phyloP scores from a whole-genome alignment of 495 filamentous ascomycete genomes.

The Xylaria flabelliformis region DNA sequence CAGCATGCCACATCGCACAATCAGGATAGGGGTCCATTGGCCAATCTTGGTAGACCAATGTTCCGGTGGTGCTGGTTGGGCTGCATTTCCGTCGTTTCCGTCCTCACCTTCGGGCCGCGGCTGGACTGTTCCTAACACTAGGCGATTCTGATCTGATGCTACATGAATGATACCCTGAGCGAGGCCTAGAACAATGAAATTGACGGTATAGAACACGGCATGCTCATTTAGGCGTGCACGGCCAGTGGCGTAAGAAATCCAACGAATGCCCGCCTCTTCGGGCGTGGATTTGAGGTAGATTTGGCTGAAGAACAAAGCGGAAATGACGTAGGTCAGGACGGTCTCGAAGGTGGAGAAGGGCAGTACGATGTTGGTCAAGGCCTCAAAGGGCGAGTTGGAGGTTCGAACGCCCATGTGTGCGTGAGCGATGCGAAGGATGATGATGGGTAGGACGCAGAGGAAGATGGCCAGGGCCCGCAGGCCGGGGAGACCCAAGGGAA shows the following conservation, averaged over 20 bases:
- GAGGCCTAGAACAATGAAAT: constrained; percentile 70
- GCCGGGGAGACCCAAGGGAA: constrained; percentile 77
- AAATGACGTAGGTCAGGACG: constrained; percentile 72
- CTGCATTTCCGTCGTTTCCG: neutral
- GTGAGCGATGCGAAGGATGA: constrained; percentile 83
- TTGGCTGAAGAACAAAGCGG: constrained; percentile 80
- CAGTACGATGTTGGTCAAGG: constrained; percentile 61
- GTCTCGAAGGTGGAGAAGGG: constrained; percentile 69
- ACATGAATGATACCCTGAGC: constrained; percentile 74
- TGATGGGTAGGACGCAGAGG: constrained; percentile 68
- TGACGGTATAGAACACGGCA: constrained; percentile 77
- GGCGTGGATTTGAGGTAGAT: constrained; percentile 80
- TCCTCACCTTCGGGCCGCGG: constrained; percentile 31
- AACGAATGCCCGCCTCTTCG: constrained; percentile 68
- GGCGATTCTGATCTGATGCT: constrained; percentile 73
- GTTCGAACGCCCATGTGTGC: constrained; percentile 79
- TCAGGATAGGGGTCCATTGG: constrained; percentile 28
- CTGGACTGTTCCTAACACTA: constrained; percentile 58
- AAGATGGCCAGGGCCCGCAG: constrained; percentile 80
- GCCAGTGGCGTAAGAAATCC: constrained; percentile 68
- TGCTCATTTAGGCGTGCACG: constrained; percentile 85
- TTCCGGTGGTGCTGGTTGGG: constrained; percentile 10
- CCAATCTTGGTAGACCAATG: constrained; percentile 22
- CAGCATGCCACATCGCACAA: constrained; percentile 34
- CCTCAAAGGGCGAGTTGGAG: constrained; percentile 68